A percentile compares a stretch with the other conserved stretches of the same genome.
These are phyloP conservation scores for Fusarium nodosum DNA, from an alignment of 2,329 filamentous ascomycete genomes.

Conservation along the genomic window DNA sequence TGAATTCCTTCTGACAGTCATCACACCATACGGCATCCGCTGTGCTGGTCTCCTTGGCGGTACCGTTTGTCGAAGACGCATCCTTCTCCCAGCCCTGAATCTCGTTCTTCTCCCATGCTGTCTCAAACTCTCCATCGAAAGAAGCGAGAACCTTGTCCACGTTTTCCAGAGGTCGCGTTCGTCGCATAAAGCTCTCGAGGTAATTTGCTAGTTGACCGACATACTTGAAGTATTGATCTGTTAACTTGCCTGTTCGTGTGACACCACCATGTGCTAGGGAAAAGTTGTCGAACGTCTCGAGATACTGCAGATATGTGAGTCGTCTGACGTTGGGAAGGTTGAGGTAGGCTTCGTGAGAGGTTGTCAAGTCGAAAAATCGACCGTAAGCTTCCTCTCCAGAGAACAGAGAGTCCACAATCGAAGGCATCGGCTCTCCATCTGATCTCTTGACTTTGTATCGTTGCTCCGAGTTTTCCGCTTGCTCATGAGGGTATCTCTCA, in stretches of 20 bases:
- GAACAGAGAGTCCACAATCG: conserved; percentile 90
- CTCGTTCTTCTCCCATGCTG: conserved; percentile 83
- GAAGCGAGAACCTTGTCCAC: conserved; percentile 80
- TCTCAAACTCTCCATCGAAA: conserved; percentile 88
- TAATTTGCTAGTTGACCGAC: conserved; percentile 84
- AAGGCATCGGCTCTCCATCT: conserved; percentile 72
- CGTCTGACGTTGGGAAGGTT: conserved; percentile 91
- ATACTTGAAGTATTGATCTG: conserved; percentile 93
- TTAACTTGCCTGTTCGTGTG: conserved; percentile 86
- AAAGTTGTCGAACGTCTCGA: conserved; percentile 92
- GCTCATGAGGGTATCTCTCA: conserved; percentile 91
- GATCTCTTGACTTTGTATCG: conserved; percentile 82
- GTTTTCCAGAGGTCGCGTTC: conserved; percentile 88
- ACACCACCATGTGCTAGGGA: conserved; percentile 78
- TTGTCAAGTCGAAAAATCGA: conserved; percentile 90
- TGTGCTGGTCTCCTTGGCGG: conserved; percentile 52
- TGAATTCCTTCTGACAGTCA: conserved; percentile 94
- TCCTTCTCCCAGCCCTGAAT: conserved; percentile 83
- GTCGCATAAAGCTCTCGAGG: conserved; percentile 87
- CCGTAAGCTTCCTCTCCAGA: conserved; percentile 96
- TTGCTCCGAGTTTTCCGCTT: conserved; percentile 93
- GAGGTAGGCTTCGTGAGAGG: conserved; percentile 86
- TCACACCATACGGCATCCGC: conserved; percentile 85
- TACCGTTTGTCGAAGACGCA: conserved; percentile 53
- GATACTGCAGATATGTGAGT: conserved; percentile 90